Evolutionary conservation across 2,329 filamentous ascomycete genomes (phyloP).

Genomic region (Xylogone sp.): DNA sequence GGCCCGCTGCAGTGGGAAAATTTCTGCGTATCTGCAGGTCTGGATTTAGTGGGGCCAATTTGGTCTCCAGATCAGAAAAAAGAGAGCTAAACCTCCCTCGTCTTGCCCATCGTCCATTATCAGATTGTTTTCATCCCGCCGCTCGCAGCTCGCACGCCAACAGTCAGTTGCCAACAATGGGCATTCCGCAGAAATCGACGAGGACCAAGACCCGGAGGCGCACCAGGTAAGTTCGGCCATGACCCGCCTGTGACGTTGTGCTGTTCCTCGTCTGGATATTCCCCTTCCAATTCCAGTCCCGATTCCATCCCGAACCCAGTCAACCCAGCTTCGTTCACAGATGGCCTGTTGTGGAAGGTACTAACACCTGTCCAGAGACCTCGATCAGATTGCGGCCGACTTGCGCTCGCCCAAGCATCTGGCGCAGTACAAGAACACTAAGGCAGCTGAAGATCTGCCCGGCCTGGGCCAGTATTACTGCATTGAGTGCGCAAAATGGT

Average conservation of each 20-base stretch:
- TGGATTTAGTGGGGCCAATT: no score
- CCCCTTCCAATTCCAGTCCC: not conserved
- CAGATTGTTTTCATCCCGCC: no score
- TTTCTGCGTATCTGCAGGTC: no score
- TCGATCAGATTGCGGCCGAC: constrained; percentile 90
- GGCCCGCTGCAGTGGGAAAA: no score
- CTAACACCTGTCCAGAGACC: constrained; percentile 56
- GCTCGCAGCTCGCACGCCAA: no score
- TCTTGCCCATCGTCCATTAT: not conserved
- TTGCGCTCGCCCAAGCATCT: constrained; percentile 76
- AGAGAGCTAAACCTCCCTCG: no score
- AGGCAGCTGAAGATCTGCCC: constrained; percentile 81
- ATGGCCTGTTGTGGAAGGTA: not conserved
- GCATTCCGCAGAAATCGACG: constrained; percentile 61
- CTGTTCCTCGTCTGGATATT: not conserved
- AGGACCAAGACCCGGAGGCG: constrained; percentile 71
- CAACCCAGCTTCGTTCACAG: not conserved
- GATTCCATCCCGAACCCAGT: not conserved
- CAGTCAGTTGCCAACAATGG: constrained; percentile 46
- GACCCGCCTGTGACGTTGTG: not conserved
- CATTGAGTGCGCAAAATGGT: constrained; percentile 93
- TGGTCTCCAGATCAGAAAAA: not conserved
- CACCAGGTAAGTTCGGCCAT: constrained; percentile 49
- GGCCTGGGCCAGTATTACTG: constrained; percentile 86
- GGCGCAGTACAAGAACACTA: constrained; percentile 70